Conservation (phyloP, 1,139 yeast genomes). For the Suhomyces ambrosiae region DNA sequence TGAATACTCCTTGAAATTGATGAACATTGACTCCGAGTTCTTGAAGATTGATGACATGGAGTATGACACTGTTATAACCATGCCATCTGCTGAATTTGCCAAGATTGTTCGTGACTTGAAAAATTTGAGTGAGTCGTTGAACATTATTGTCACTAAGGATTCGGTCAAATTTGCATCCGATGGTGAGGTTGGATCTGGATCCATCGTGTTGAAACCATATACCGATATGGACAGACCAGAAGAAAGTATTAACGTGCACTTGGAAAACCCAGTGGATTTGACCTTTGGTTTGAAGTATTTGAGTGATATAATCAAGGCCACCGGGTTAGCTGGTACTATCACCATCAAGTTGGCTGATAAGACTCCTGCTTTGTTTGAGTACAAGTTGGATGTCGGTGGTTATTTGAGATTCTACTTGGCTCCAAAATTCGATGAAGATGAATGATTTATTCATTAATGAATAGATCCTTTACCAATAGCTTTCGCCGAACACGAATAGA, state of each 20-base stretch:
- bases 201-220: conserved; percentile 81
- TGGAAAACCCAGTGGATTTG: conserved; percentile 85
- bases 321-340: conserved; percentile 73
- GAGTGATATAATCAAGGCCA: conserved; percentile 88
- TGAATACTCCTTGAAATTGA: conserved; percentile 86
- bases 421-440: conserved; percentile 94
- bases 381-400: conserved; percentile 84
- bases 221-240: conserved; percentile 81
- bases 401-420: conserved; percentile 94
- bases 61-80: conserved; percentile 79
- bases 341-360: conserved; percentile 86
- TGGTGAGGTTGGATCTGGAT: conserved; percentile 92
- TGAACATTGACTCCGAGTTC: conserved; percentile 96
- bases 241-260: conserved; percentile 70
- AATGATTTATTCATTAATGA: no score
- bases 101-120: conserved; percentile 88
- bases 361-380: conserved; percentile 93
- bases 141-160: conserved; percentile 86
- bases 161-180: conserved; percentile 87
- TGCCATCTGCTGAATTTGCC: conserved; percentile 89
- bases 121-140: conserved; percentile 83
- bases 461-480: no score
- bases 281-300: conserved; percentile 91
- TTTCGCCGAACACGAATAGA: no score
- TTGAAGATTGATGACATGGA: conserved; percentile 93